Evolutionary conservation across 495 filamentous ascomycete genomes (phyloP).

Genomic region (Aspergillus bridgeri): DNA sequence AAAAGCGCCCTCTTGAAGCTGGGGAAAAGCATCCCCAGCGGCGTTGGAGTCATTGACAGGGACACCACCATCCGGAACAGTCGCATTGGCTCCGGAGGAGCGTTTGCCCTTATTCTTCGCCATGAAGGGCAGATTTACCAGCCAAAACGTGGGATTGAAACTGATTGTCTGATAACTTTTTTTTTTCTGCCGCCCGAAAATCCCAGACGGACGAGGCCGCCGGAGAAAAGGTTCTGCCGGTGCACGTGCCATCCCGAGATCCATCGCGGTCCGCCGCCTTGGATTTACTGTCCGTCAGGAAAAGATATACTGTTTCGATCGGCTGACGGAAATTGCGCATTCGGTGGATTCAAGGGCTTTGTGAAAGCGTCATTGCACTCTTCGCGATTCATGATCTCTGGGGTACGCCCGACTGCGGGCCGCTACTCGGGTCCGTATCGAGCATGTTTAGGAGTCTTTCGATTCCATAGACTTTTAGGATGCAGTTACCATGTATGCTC

Average conservation of each 20-base stretch:
- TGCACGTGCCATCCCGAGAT: slow-evolving; percentile 14
- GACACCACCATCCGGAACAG: slow-evolving; percentile 14
- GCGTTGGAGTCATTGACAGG: slow-evolving; percentile 22
- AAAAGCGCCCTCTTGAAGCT: slow-evolving; percentile 59
- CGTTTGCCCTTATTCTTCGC: slow-evolving; percentile 42
- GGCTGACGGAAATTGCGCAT: not conserved
- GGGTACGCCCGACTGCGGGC: slow-evolving; percentile 24
- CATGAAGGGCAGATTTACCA: slow-evolving; percentile 24
- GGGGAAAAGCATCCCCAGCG: slow-evolving; percentile 32
- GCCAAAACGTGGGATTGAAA: slow-evolving; percentile 12
- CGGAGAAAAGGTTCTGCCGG: slow-evolving; percentile 27
- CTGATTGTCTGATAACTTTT: slow-evolving; percentile 14
- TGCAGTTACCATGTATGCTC: slow-evolving; percentile 23
- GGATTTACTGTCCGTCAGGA: not conserved
- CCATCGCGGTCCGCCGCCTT: slow-evolving; percentile 1
- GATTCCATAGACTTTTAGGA: slow-evolving; percentile 14
- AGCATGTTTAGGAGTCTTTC: slow-evolving; percentile 18
- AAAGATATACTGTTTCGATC: not conserved
- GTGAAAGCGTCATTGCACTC: not conserved
- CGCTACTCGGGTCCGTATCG: slow-evolving; percentile 18
- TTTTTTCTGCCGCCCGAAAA: slow-evolving; percentile 32
- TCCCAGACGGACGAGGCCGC: slow-evolving; percentile 21
- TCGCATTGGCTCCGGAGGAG: slow-evolving; percentile 32
- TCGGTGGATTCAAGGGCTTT: not conserved
- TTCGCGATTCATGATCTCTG: slow-evolving; percentile 21